Evolutionary conservation across 106 monocot species (phyloP).

Genomic region (Apostasia shenzhenica): DNA sequence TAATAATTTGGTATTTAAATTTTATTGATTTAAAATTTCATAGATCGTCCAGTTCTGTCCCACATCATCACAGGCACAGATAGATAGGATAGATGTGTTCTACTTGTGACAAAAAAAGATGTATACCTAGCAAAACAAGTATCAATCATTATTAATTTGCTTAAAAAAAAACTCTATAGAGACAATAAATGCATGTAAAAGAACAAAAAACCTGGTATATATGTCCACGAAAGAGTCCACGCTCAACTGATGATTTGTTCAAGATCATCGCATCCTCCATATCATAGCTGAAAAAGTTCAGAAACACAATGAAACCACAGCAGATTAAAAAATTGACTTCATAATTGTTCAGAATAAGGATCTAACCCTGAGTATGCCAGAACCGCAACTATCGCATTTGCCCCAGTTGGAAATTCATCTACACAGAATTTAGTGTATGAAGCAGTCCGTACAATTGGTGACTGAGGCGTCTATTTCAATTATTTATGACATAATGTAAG

Average conservation of each 20-base stretch:
- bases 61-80: too few species aligned
- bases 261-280: slow-evolving; percentile 99
- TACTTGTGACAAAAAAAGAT: too few species aligned
- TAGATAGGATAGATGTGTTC: too few species aligned
- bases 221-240: slow-evolving; percentile 83
- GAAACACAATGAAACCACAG: slow-evolving; percentile 2
- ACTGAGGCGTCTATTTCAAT: slow-evolving; percentile 76
- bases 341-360: background rate
- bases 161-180: too few species aligned
- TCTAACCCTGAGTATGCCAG: slow-evolving; percentile 84
- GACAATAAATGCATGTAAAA: background rate
- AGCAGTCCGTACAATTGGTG: slow-evolving; percentile 83
- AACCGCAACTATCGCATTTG: slow-evolving; percentile 99
- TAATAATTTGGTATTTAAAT: too few species aligned
- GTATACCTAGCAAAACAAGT: too few species aligned
- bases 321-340: background rate
- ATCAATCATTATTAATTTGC: too few species aligned
- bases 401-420: slow-evolving; percentile 88
- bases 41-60: too few species aligned
- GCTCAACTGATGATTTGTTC: slow-evolving; percentile 94
- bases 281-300: slow-evolving; percentile 58
- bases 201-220: slow-evolving; percentile 68
- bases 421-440: slow-evolving; percentile 72
- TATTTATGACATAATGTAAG: background rate
- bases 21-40: too few species aligned